Evolutionary conservation across 305 asterid genomes (phyloP).

Genomic region (Fraxinus albicans): DNA sequence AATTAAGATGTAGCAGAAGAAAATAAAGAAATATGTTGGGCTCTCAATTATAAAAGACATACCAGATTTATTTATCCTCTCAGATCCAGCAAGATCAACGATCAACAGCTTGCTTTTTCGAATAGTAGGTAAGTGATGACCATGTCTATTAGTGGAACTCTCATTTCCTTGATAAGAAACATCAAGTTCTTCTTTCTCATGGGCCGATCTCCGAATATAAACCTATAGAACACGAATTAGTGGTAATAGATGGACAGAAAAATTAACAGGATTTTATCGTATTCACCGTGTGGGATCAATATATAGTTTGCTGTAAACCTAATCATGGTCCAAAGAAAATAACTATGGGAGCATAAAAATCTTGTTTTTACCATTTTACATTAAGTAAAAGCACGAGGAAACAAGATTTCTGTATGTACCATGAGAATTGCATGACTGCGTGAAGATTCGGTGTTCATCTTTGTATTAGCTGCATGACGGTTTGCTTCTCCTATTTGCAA

Average conservation of each 20-base stretch:
- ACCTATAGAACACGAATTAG: slow-evolving; percentile 46
- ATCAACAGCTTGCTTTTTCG: slow-evolving; percentile 87
- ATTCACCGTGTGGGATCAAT: neutral
- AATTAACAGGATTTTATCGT: neutral
- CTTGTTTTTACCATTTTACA: neutral
- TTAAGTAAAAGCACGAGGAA: neutral
- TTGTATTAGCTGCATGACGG: slow-evolving; percentile 97
- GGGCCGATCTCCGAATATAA: slow-evolving; percentile 52
- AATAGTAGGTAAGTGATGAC: slow-evolving; percentile 50
- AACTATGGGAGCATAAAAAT: slow-evolving; percentile 1
- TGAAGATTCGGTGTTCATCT: slow-evolving; percentile 87
- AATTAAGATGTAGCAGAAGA: slow-evolving; percentile 17
- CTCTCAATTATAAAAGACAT: slow-evolving; percentile 22
- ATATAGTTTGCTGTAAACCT: neutral
- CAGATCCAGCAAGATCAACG: slow-evolving; percentile 98
- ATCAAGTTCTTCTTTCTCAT: slow-evolving; percentile 51
- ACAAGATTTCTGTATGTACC: slow-evolving; percentile 41
- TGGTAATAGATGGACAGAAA: slow-evolving; percentile 4
- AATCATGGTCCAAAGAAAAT: slow-evolving; percentile 11
- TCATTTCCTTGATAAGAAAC: slow-evolving; percentile 36
- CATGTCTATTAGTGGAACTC: slow-evolving; percentile 35
- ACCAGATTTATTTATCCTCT: slow-evolving; percentile 90
- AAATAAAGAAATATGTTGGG: slow-evolving; percentile 15
- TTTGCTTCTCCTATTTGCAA: slow-evolving; percentile 82
- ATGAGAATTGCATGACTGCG: slow-evolving; percentile 96